phyloP scores from a whole-genome alignment of 148 eudicot genomes.

The Camellia japonica region DNA sequence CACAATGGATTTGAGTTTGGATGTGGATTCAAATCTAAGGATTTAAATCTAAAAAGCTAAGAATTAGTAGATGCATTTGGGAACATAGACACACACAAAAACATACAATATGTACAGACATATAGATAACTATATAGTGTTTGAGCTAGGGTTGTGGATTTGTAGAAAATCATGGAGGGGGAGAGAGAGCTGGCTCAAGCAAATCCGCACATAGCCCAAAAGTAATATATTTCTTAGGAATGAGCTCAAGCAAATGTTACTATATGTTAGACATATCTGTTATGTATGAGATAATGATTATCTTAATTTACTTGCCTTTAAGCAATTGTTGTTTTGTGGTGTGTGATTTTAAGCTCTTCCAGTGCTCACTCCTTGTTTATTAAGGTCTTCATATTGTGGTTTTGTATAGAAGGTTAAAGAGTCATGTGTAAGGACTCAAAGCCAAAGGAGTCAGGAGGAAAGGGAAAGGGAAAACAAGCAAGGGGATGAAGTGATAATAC shows the following conservation, averaged over 20 bases:
- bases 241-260: neutral
- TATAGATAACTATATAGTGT: too few relatives aligned
- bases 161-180: too few relatives aligned
- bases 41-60: too few relatives aligned
- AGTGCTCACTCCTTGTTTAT: neutral
- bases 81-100: too few relatives aligned
- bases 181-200: too few relatives aligned
- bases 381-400: neutral
- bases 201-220: too few relatives aligned
- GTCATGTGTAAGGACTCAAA: conserved; percentile 81
- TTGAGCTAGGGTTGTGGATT: too few relatives aligned
- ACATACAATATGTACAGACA: too few relatives aligned
- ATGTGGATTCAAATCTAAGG: too few relatives aligned
- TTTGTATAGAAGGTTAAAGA: conserved; percentile 8
- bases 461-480: conserved; percentile 91
- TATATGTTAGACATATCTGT: neutral
- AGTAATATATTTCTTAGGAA: neutral
- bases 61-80: neutral
- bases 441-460: conserved; percentile 67
- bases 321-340: neutral
- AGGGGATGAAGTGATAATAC: conserved; percentile 64
- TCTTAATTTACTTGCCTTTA: neutral
- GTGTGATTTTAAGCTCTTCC: neutral
- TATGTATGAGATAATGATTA: neutral
- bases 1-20: too few relatives aligned